A percentile compares a stretch with the other conserved stretches of the same genome.
These are phyloP conservation scores for Neocatenulostroma microsporum DNA, from an alignment of 2,329 filamentous ascomycete species.

Conservation along the genomic window DNA sequence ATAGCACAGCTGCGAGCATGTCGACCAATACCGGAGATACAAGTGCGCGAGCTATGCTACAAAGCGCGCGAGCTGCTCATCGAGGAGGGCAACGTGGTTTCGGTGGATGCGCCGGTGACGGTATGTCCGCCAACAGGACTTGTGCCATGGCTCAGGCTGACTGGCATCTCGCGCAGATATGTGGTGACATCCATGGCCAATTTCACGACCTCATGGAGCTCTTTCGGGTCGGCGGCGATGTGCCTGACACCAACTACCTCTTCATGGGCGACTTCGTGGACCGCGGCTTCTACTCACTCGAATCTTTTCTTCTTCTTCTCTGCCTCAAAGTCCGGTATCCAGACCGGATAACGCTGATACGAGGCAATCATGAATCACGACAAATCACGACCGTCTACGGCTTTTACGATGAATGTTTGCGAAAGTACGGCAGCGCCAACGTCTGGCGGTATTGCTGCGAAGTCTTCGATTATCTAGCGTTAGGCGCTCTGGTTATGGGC, in stretches of 20 bases:
- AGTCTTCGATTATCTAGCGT: conserved; percentile 91
- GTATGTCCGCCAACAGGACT: conserved; percentile 47
- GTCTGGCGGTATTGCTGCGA: conserved; percentile 96
- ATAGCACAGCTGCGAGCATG: conserved; percentile 94
- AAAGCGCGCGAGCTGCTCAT: conserved; percentile 94
- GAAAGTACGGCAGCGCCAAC: conserved; percentile 94
- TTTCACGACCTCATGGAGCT: conserved; percentile 97
- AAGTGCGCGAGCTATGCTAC: conserved; percentile 95
- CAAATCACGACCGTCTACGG: conserved; percentile 97
- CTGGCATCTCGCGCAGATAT: conserved; percentile 57
- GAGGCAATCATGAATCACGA: conserved; percentile 71
- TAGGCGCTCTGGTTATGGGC: conserved; percentile 85
- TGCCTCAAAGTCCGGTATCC: conserved; percentile 97
- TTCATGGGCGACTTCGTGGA: conserved; percentile 99
- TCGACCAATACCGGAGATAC: conserved; percentile 86
- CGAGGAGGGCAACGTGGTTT: conserved; percentile 95
- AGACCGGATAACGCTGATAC: conserved; percentile 90
- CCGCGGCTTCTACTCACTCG: conserved; percentile 93
- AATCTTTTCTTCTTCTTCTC: conserved; percentile 90
- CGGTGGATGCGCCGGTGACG: conserved; percentile 88
- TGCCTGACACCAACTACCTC: conserved; percentile 91
- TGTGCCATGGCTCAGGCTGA: conserved; percentile 9
- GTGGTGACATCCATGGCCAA: conserved; percentile 93
- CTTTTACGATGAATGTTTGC: conserved; percentile 94
- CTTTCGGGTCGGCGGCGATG: conserved; percentile 85